Evolutionary conservation across 2,329 filamentous ascomycete species (phyloP), one percentile per base, ranked within the genome.

Genomic region (Ilyonectria mors-panacis): DNA sequence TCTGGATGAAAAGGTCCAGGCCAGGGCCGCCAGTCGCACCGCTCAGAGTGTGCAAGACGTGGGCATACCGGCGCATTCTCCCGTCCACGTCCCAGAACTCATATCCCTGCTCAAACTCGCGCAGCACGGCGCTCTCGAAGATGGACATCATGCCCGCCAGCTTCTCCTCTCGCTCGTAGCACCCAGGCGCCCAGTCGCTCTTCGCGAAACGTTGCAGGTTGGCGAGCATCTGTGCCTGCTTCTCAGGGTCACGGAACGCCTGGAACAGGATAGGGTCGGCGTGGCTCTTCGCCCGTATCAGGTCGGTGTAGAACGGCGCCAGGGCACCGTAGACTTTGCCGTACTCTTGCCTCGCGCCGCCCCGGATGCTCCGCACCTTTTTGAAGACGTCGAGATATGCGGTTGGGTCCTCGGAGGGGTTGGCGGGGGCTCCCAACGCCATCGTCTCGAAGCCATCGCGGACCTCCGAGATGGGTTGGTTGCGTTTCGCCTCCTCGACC

Each of bases 21-120:
- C 63, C 63, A 17, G 44, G 44, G 13, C 90, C 94, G 15, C 92
- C 91, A 45, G 87, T 86, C 17, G 94, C 94, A 28, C 93, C 94
- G 78, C 97, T 97, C 50, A 99, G 85, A 2, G 88, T 88, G 65
- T 93, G 90, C 63, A 99, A 83, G 17, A 99, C 94, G 73, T 94
- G 90, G 2, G 95, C 95, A 80, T 97, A 98, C 76, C 93, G 89
- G 73, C 88, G 90, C 95, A 98, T 98, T 60, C 91, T 87, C 2
- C 94, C 94, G 71, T 97, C 93, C 60, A 97, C 90, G 78, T 99
- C 95, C 83, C 92, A 93, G 48, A 90, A 91, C 78, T 96, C 94
- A 72, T 97, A 97, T 4, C 94, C 96, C 76, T 96, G 93, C 80
- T 97, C 93, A 73, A 99, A 99, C 79, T 99, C 96, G 55, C 93